A percentile compares a stretch with the other conserved stretches of the same genome.
Evolutionary conservation across 192 early-diverging fungal species (phyloP).

Genomic region (Glomus cerebriforme): DNA sequence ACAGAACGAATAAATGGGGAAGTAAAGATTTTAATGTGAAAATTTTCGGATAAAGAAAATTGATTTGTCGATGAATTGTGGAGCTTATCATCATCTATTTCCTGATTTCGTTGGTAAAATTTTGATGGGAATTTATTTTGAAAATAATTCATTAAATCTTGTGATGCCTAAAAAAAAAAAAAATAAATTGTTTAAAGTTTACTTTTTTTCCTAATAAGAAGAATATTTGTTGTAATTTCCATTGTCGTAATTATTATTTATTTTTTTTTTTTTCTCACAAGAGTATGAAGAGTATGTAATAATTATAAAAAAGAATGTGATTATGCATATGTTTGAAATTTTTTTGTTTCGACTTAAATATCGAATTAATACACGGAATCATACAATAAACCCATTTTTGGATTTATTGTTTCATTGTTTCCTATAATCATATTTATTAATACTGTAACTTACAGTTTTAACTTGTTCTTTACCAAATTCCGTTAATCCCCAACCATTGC

Average conservation of each 20-base stretch:
- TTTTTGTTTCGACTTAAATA: too few relatives aligned
- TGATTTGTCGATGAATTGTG: background rate
- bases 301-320: too few relatives aligned
- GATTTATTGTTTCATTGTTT: background rate
- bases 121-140: background rate
- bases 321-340: too few relatives aligned
- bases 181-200: background rate
- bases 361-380: too few relatives aligned
- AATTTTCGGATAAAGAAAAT: background rate
- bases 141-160: background rate
- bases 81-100: background rate
- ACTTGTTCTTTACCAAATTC: conserved; percentile 48
- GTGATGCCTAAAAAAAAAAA: background rate
- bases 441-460: conserved; percentile 26
- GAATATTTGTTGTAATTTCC: background rate
- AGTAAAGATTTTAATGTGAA: conserved; percentile 40
- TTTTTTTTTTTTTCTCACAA: background rate
- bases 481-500: conserved; percentile 44
- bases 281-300: too few relatives aligned
- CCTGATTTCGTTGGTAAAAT: background rate
- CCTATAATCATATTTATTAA: background rate
- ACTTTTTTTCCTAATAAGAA: background rate
- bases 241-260: background rate
- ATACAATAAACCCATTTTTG: background rate
- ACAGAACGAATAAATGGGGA: conserved; percentile 50